Evolutionary conservation across 2,329 filamentous ascomycete species (phyloP).

Genomic region (Paraphoma sp.): DNA sequence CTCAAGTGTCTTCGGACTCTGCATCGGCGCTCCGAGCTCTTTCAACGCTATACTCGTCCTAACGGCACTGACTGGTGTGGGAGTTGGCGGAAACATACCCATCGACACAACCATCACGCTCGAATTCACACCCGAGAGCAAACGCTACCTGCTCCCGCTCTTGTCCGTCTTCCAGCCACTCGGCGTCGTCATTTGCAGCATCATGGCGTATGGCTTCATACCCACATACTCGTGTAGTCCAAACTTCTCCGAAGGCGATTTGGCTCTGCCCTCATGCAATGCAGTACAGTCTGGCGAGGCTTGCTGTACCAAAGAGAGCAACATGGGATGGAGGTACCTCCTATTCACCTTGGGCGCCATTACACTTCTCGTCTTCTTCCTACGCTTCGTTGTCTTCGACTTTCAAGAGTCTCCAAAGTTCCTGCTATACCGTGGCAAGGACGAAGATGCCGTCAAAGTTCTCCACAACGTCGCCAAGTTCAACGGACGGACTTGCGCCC

Average conservation of each 20-base stretch:
- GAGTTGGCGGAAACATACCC: slow-evolving; percentile 61
- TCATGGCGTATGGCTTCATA: slow-evolving; percentile 62
- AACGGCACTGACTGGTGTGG: slow-evolving; percentile 62
- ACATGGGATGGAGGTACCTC: slow-evolving; percentile 56
- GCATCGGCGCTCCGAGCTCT: slow-evolving; percentile 57
- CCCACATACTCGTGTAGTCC: slow-evolving; percentile 59
- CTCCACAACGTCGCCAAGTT: slow-evolving; percentile 53
- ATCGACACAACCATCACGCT: slow-evolving; percentile 64
- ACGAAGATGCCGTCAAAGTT: slow-evolving; percentile 58
- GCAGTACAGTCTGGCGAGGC: slow-evolving; percentile 34
- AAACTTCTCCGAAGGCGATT: slow-evolving; percentile 55
- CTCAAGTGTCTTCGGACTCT: slow-evolving; percentile 60
- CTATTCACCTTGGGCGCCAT: slow-evolving; percentile 50
- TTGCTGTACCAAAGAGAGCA: slow-evolving; percentile 48
- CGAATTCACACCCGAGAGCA: slow-evolving; percentile 62
- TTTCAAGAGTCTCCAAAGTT: slow-evolving; percentile 68
- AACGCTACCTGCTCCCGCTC: slow-evolving; percentile 59
- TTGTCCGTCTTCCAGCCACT: slow-evolving; percentile 64
- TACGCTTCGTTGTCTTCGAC: slow-evolving; percentile 61
- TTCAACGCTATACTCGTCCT: slow-evolving; percentile 61
- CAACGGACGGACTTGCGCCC: slow-evolving; percentile 46
- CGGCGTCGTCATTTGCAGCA: slow-evolving; percentile 59
- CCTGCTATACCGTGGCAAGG: slow-evolving; percentile 60
- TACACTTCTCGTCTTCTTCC: slow-evolving; percentile 55
- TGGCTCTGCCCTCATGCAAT: slow-evolving; percentile 54